Evolutionary conservation across 2,329 filamentous ascomycete species (phyloP), one percentile per base, ranked within the genome.

Genomic region (Xylogone sp.): DNA sequence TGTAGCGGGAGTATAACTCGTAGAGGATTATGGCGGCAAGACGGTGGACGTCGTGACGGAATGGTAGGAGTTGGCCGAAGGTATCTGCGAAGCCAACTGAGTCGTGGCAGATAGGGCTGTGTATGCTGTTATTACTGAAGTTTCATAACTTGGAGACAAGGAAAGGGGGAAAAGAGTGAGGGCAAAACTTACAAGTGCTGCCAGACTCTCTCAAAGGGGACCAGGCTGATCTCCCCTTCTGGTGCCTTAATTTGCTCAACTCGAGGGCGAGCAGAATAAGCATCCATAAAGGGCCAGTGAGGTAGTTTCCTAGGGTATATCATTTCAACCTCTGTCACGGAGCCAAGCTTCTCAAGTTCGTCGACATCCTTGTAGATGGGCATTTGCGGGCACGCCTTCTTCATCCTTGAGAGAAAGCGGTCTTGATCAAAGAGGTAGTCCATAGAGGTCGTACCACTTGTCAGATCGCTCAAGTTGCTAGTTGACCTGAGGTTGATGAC

Each of bases 401-500:
- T 34, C 12, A 56, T 42, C 24, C 49, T 46, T n/a, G 43, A 45
- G 9, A 47, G 24, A 21, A 53, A 55, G 2, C 42, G 42, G 6
- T 50, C 43, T 19, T 44, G 48, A 48, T 56, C 53, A 34, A 56
- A 55, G 7, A 56, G 48, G 29, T 54, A 54, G 3, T 48, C 48
- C 47, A 56, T 51, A 3, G 51, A 43, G 16, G 46, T 43, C 13
- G 51, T 53, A 13, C 46, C 43, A 7, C 31, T 45, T 39, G 44
- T 43, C 10, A 53, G 31, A 22, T 49, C 43, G 10, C 42, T 46
- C 46, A 46, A 31, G 46, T 46, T 48, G 4, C 43, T 45, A 18
- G 21, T 21, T 27, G 24, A 27, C 22, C 51, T 45, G 31, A 48
- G 29, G 20, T 48, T 39, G 31, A 53, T 53, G 8, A 46, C 24